Percentiles rank a stretch among this genome's conserved stretches.
phyloP scores from a whole-genome alignment of 768 basidiomycete species.

The Pleurotus cornucopiae region DNA sequence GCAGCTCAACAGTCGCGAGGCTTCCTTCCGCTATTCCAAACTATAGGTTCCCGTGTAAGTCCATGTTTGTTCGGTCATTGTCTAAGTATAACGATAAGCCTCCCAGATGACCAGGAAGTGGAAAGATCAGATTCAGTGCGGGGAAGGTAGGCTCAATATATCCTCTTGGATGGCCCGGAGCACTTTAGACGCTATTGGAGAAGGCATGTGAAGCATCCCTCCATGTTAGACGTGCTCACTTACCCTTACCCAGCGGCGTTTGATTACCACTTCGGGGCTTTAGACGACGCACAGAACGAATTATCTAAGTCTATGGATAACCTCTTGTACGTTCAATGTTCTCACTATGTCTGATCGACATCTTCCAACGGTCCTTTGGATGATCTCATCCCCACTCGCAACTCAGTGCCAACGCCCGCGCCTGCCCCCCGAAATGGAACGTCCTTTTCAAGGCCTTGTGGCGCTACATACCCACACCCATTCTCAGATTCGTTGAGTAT shows the following conservation, averaged over 20 bases:
- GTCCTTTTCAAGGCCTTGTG: slow-evolving; percentile 15
- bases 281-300: slow-evolving; percentile 18
- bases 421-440: neutral
- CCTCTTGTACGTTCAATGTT: slow-evolving; percentile 16
- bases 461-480: neutral
- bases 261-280: slow-evolving; percentile 28
- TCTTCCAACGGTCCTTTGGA: slow-evolving; percentile 16
- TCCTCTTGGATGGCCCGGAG: slow-evolving; percentile 25
- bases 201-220: slow-evolving; percentile 18
- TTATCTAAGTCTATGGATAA: slow-evolving; percentile 18
- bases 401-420: neutral
- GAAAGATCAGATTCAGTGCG: slow-evolving; percentile 20
- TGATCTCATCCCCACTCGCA: neutral
- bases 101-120: slow-evolving; percentile 19
- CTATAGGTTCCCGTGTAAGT: slow-evolving; percentile 20
- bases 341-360: slow-evolving; percentile 15
- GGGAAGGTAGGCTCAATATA: slow-evolving; percentile 19
- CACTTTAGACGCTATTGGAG: slow-evolving; percentile 34
- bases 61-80: neutral
- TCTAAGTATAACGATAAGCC: neutral
- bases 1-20: slow-evolving; percentile 9
- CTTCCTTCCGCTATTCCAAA: slow-evolving; percentile 23
- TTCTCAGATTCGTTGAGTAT: neutral
- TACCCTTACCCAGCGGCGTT: slow-evolving; percentile 26
- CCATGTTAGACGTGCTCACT: neutral